A percentile compares a stretch with the other conserved stretches of the same genome.
These are phyloP conservation scores for Melanogaster broomeanus DNA, from an alignment of 768 basidiomycete genomes.

Conservation along the genomic window DNA sequence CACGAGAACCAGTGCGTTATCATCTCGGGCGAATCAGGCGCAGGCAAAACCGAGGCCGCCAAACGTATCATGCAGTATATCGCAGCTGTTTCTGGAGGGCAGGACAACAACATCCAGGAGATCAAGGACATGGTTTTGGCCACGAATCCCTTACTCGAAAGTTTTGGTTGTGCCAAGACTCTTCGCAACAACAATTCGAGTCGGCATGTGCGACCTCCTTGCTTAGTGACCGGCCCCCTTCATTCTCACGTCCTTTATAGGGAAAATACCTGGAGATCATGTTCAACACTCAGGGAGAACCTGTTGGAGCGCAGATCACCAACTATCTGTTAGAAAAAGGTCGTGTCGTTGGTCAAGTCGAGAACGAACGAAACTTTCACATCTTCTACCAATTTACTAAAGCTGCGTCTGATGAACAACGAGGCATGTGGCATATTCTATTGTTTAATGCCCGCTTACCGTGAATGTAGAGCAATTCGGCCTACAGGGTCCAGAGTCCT, in stretches of 20 bases:
- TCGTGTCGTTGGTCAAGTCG: constrained; percentile 93
- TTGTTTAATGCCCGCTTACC: constrained; percentile 10
- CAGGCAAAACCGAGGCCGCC: constrained; percentile 98
- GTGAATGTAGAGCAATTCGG: constrained; percentile 79
- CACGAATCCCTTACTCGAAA: constrained; percentile 95
- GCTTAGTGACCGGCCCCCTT: background rate
- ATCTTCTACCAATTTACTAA: constrained; percentile 99
- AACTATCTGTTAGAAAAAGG: constrained; percentile 98
- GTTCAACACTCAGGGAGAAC: constrained; percentile 92
- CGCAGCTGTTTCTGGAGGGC: constrained; percentile 90
- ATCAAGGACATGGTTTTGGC: constrained; percentile 99
- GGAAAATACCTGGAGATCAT: constrained; percentile 99
- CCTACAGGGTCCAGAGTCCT: constrained; percentile 93
- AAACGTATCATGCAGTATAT: constrained; percentile 99
- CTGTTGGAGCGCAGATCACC: constrained; percentile 96
- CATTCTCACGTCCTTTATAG: constrained; percentile 41
- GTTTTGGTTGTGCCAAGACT: constrained; percentile 99
- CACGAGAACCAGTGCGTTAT: constrained; percentile 99
- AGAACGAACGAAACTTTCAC: constrained; percentile 96
- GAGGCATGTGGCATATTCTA: constrained; percentile 53
- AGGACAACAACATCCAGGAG: constrained; percentile 90
- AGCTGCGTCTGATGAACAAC: constrained; percentile 84
- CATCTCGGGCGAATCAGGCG: constrained; percentile 98
- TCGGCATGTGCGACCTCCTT: constrained; percentile 78
- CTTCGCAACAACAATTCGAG: constrained; percentile 98